Evolutionary conservation across 805 yeast genomes (phyloP), one percentile per base, ranked within the genome.

Genomic region (Wickerhamiella sergipiensis): DNA sequence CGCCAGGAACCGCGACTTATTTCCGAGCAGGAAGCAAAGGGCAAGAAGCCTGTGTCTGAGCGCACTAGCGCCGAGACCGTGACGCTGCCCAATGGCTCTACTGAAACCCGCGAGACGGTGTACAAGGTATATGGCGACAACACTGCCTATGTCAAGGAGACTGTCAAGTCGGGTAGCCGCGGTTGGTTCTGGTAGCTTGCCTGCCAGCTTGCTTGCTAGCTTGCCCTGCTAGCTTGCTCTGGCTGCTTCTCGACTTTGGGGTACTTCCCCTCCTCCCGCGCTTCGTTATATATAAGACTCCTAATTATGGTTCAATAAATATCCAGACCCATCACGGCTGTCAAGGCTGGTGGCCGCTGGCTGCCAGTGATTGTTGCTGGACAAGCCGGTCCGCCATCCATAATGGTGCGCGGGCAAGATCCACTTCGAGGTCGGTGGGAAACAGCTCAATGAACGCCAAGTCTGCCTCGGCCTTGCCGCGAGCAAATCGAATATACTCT

Each of bases 391-490:
- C 18, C n/a, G 36, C 61, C 21, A 81, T 81, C 73, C 86, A 88
- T 15, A 71, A 75, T 0, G 95, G 95, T 39, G 75, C 70, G 52
- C 71, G 69, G 15, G 57, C 59, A 39, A 66, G 65, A 55, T 77
- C 76, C 26, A 78, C 72, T 53, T 63, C 64, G 46, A 86, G 61
- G 10, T 70, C 71, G 1, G 87, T 84, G 59, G 80, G 79, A 74
- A 85, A 89, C 62, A 79, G 71, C 65, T 92, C 96, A 51, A 90
- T 85, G 57, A 85, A 86, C 61, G 63, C 51, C 61, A 89, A 73
- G 67, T 90, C 98, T 50, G 81, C 83, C 59, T 86, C 96, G 22
- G 90, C 92, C 67, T 90, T 90, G 8, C 95, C 97, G 59, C 85
- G 81, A 6, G 97, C 94, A 66, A 87, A 90, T 64, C 85, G 80